Base-by-base conservation (phyloP, 768 basidiomycete genomes). In the Lactarius evosmus region DNA sequence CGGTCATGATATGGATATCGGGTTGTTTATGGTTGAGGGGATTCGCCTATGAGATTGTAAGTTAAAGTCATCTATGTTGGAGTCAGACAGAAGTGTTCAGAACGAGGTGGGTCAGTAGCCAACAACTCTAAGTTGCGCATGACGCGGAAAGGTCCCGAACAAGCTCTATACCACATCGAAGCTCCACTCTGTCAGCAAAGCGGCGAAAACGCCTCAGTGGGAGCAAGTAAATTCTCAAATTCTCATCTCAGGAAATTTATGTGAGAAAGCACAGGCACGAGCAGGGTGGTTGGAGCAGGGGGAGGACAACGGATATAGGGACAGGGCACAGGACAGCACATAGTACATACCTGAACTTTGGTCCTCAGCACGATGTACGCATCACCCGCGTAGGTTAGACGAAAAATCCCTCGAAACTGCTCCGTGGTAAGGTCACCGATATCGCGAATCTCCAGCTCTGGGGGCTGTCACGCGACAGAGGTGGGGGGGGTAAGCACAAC, bases 361-460 rank as follows among this genome's bases (percentile, higher is more conserved):
- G 95, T 95, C 73, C 91, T 81, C 25, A 94, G 80, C 33, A 95
- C 86, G 50, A 87, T 79, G 74, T 93, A 85, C 19, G 96, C 96
- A 73, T 99, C 95, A 3, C 97, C 97, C 17, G 88, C 81, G 73
- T 99, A 99, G 2, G 93, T 95, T 30, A 99, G 78, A 57, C 95
- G 85, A 75, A 99, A 97, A 70, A 98, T 98, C 36, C 97, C 97
- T 56, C 96, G 82, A 75, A 99, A 99, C 68, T 98, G 92, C 70
- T 98, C 95, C 66, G 85, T 83, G 27, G 96, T 95, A 53, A 99
- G 82, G 74, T 98, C 97, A 27, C 97, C 97, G 70, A 99, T 96
- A 73, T 98, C 96, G 33, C 96, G 87, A 69, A 99, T 90, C 75
- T 98, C 95, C 19, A 99, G 82, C 68, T 98, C 96, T 52, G 97